Evolutionary conservation across 202 grass and related monocot species (phyloP), one percentile per base, ranked within the genome.

Genomic region (Schoenoplectus tabernaemontani): DNA sequence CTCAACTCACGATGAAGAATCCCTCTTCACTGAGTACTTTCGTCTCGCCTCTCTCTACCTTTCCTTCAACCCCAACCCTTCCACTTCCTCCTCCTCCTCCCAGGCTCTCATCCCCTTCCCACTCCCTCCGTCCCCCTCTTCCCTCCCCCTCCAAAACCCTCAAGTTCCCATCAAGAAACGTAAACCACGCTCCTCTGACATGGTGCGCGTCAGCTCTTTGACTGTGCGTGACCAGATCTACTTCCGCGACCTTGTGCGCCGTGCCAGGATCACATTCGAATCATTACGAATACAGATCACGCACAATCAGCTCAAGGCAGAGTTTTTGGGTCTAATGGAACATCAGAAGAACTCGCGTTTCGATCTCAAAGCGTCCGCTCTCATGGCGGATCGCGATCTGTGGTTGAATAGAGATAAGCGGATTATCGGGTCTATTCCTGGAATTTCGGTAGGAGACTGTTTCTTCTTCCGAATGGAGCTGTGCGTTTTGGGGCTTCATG

Each of bases 401-500:
- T 99, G 96, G 92, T 84, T 99, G 59, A 99, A 99, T 78, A 88
- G 96, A 23, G 92, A 99, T 85, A 87, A 87, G 47, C 81, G 96
- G 51, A 99, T 99, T 47, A 91, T 99, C 15, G 96, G 96, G 10
- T 48, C 92, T 0, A 89, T 99, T 66, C 96, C 96, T 0, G 96
- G 96, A 64, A 96, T 99, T 77, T 73, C 79, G 42, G 81, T 99
- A 9, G 96, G 96, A 1, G 96, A 99, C 5, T 88, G 87, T 13
- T 99, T 99, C 90, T 95, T 95, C 85, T 99, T 82, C 77, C 91
- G 96, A 30, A 95, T 95, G 88, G 96, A 99, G 79, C 81, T 99
- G 8, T 95, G 89, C 68, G 96, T 99, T 57, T 83, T 99, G 34
- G 96, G 96, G 11, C 79, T 99, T 57, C 96, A 99, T 80, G 96